phyloP scores from a whole-genome alignment of 1,139 yeast genomes.

The Saccharomyces hybrid region DNA sequence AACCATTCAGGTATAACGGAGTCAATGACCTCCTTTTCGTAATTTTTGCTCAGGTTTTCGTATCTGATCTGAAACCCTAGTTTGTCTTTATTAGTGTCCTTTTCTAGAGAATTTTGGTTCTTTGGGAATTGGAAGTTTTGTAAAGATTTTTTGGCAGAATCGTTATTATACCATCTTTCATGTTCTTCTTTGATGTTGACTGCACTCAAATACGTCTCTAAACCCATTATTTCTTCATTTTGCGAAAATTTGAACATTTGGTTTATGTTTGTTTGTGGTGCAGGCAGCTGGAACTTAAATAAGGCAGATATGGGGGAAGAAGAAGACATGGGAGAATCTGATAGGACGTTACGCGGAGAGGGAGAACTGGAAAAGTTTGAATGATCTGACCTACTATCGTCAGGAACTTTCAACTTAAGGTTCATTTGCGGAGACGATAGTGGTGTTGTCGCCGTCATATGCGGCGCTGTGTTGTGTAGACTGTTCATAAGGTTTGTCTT shows the following conservation, averaged over 20 bases:
- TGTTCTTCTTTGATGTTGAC: conserved; percentile 26
- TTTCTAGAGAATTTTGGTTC: conserved; percentile 3
- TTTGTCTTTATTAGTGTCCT: conserved; percentile 14
- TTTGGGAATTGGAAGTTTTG: conserved; percentile 22
- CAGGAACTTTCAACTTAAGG: conserved; percentile 5
- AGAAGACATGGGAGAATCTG: conserved; percentile 26
- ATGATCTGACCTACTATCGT: conserved; percentile 8
- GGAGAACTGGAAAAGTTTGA: conserved; percentile 6
- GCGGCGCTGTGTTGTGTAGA: not conserved
- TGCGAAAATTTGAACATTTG: conserved; percentile 38
- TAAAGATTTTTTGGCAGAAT: conserved; percentile 9
- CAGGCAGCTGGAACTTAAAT: conserved; percentile 34
- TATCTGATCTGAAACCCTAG: conserved; percentile 24
- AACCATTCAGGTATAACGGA: conserved; percentile 37
- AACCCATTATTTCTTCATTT: conserved; percentile 37
- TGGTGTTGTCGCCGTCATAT: not conserved
- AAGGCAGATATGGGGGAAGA: conserved; percentile 33
- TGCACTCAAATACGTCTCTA: conserved; percentile 30
- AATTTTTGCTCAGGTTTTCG: conserved; percentile 11
- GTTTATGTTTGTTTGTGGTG: conserved; percentile 14
- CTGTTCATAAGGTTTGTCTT: not conserved
- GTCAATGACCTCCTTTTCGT: conserved; percentile 14
- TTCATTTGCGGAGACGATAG: conserved; percentile 3
- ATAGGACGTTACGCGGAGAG: conserved; percentile 6
- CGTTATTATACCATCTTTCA: conserved; percentile 20